Percentiles rank a stretch among this genome's conserved stretches.
Evolutionary conservation across 495 filamentous ascomycete species (phyloP).

Genomic region (Penicillium cosmopolitanum): DNA sequence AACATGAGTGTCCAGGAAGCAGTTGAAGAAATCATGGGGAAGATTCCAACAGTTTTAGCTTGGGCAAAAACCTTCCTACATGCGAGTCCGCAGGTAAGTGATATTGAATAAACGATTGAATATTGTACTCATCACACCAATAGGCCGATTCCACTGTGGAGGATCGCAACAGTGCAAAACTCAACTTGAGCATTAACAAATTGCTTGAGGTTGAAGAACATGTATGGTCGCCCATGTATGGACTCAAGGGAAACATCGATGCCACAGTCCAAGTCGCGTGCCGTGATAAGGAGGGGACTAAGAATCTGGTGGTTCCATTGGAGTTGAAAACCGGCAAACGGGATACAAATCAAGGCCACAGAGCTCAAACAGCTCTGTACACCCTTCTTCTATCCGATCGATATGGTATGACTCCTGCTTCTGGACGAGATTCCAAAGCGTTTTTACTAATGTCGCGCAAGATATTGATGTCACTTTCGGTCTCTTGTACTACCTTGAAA

Average conservation of each 20-base stretch:
- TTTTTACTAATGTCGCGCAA: constrained; percentile 25
- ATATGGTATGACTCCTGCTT: constrained; percentile 60
- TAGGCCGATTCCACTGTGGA: constrained; percentile 74
- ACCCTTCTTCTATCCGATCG: constrained; percentile 91
- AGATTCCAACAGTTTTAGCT: constrained; percentile 71
- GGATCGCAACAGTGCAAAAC: constrained; percentile 71
- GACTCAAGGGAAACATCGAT: constrained; percentile 96
- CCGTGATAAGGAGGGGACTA: constrained; percentile 61
- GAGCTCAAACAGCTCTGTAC: constrained; percentile 93
- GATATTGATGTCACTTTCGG: constrained; percentile 88
- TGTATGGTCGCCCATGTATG: constrained; percentile 96
- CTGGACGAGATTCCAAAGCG: background rate
- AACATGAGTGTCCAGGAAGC: constrained; percentile 73
- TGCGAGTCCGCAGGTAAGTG: constrained; percentile 66
- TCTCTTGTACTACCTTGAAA: constrained; percentile 92
- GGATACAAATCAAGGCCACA: constrained; percentile 71
- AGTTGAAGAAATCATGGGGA: constrained; percentile 74
- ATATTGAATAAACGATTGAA: background rate
- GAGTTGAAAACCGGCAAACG: constrained; percentile 94
- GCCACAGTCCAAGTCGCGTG: constrained; percentile 94
- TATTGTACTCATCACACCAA: constrained; percentile 13
- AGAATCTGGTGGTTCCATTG: constrained; percentile 82
- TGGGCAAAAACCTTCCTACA: constrained; percentile 87
- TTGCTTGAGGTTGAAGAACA: constrained; percentile 96
- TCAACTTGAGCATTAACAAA: constrained; percentile 85